A percentile compares a stretch with the other conserved stretches of the same genome.
phyloP scores from a whole-genome alignment of 768 basidiomycete genomes.

The Suillus ampliporus region DNA sequence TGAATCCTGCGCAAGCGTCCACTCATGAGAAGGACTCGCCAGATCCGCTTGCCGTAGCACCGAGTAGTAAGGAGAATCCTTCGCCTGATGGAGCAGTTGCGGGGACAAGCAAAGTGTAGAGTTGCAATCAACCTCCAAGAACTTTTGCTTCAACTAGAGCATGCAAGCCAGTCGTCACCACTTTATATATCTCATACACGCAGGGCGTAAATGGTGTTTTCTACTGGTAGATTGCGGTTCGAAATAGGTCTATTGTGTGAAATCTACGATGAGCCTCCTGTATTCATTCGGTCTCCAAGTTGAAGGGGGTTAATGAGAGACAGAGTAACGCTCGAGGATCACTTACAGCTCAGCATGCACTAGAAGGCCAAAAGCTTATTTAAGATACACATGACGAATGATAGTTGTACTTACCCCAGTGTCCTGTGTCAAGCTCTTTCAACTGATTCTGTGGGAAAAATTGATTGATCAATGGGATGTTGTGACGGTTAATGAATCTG shows the following conservation, averaged over 20 bases:
- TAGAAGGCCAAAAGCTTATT: conserved; percentile 31
- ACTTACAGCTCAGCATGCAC: conserved; percentile 81
- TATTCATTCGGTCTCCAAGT: conserved; percentile 60
- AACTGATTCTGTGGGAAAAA: conserved; percentile 79
- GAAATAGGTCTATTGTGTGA: conserved; percentile 6
- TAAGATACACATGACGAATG: neutral
- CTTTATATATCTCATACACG: neutral
- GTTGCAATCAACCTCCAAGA: neutral
- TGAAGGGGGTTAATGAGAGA: conserved; percentile 6
- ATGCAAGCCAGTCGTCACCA: neutral
- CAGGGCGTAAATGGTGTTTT: neutral
- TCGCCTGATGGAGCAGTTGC: neutral
- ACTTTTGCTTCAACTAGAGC: neutral
- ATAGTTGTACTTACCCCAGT: conserved; percentile 75
- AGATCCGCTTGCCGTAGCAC: conserved; percentile 6
- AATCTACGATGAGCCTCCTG: conserved; percentile 43
- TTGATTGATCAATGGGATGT: conserved; percentile 59
- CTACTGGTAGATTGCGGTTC: neutral
- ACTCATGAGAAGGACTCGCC: conserved; percentile 35
- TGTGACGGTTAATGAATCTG: conserved; percentile 78
- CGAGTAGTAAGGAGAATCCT: neutral
- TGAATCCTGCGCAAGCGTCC: conserved; percentile 38
- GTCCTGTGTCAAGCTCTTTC: conserved; percentile 72
- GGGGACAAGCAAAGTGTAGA: neutral
- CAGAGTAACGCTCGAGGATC: neutral